These are phyloP conservation scores for Flaveria brownii DNA, from an alignment of 129 eudicot genomes.

Conservation along the genomic window DNA sequence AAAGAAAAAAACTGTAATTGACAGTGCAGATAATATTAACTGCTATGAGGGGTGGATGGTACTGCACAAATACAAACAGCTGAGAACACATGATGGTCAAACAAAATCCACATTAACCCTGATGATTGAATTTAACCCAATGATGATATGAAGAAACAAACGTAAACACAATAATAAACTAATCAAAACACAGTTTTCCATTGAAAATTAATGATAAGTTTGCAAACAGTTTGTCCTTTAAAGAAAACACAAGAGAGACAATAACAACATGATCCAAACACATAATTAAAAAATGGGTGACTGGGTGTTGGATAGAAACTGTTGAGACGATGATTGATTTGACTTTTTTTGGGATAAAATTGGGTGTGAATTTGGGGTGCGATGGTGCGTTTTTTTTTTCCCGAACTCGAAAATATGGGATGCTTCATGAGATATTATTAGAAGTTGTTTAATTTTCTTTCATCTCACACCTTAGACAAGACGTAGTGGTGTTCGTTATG, in stretches of 20 bases:
- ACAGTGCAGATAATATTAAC: too few species aligned
- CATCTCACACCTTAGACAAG: too few species aligned
- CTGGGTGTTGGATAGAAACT: constrained; percentile 19
- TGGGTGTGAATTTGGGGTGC: not conserved
- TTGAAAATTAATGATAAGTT: not conserved
- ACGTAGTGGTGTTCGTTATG: too few species aligned
- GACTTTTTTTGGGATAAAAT: not conserved
- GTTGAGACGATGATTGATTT: too few species aligned
- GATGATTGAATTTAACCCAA: not conserved
- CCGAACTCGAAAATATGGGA: constrained; percentile 23
- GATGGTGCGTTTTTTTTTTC: constrained; percentile 32
- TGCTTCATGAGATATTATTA: constrained; percentile 3
- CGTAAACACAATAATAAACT: not conserved
- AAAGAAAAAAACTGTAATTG: too few species aligned
- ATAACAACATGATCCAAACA: constrained; percentile 20
- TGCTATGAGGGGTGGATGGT: too few species aligned
- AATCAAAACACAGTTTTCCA: not conserved
- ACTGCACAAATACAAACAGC: too few species aligned
- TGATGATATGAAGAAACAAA: not conserved
- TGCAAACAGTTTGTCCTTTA: not conserved
- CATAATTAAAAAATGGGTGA: not conserved
- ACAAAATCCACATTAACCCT: too few species aligned
- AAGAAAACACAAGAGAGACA: constrained; percentile 1
- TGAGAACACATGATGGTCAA: too few species aligned
- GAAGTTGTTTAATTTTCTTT: not conserved